Conservation (phyloP, 2,329 filamentous ascomycete species). For the Penicillium vulpinum region DNA sequence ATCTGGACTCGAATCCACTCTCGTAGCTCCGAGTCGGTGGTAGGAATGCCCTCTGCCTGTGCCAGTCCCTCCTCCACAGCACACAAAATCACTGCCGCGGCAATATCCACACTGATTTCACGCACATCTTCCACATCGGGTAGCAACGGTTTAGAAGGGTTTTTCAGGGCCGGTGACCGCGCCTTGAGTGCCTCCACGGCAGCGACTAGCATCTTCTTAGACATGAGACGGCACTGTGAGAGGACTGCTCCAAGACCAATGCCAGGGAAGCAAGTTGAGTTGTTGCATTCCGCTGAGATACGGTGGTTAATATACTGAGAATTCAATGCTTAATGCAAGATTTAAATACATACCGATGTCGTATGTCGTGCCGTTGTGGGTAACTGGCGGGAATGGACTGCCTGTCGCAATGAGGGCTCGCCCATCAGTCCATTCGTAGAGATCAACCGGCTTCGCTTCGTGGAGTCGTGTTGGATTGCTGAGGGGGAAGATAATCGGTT, state of each 20-base stretch:
- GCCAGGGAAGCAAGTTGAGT: slow-evolving; percentile 80
- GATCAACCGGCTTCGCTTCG: slow-evolving; percentile 74
- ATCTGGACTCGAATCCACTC: slow-evolving; percentile 46
- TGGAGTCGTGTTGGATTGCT: slow-evolving; percentile 84
- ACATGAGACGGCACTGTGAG: slow-evolving; percentile 64
- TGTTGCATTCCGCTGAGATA: slow-evolving; percentile 76
- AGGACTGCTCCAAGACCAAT: slow-evolving; percentile 80
- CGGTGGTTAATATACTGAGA: background rate
- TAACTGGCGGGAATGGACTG: slow-evolving; percentile 75
- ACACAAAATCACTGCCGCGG: slow-evolving; percentile 69
- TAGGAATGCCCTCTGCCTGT: slow-evolving; percentile 65
- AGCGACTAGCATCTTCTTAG: slow-evolving; percentile 77
- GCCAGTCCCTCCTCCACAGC: slow-evolving; percentile 70
- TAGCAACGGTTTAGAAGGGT: slow-evolving; percentile 65
- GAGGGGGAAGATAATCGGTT: slow-evolving; percentile 77
- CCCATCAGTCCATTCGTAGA: slow-evolving; percentile 76
- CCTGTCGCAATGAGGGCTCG: slow-evolving; percentile 79
- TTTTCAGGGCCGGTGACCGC: slow-evolving; percentile 68
- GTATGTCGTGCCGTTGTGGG: slow-evolving; percentile 55
- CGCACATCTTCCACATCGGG: slow-evolving; percentile 75
- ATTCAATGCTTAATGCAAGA: background rate
- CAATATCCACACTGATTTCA: slow-evolving; percentile 75
- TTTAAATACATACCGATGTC: slow-evolving; percentile 50
- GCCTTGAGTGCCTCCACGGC: slow-evolving; percentile 72
- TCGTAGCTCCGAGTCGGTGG: slow-evolving; percentile 35